A percentile compares a stretch with the other conserved stretches of the same genome.
Conservation (phyloP, 2,329 filamentous ascomycete genomes). For the Alternaria sp. region DNA sequence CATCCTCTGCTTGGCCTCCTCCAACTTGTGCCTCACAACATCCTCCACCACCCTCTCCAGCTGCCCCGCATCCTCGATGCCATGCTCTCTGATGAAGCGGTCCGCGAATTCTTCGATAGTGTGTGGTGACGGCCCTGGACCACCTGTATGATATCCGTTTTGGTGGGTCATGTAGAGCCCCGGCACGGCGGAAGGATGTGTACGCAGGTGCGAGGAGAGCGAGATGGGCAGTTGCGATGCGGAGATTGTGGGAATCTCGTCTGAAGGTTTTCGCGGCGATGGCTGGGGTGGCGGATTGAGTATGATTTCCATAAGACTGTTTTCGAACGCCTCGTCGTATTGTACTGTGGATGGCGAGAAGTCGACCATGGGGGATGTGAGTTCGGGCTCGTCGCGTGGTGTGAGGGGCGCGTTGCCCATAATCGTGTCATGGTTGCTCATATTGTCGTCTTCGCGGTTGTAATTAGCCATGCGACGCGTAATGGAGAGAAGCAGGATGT, state of each 20-base stretch:
- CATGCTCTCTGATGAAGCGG: slow-evolving; percentile 48
- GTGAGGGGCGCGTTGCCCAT: slow-evolving; percentile 42
- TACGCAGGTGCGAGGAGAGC: slow-evolving; percentile 51
- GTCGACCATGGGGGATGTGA: slow-evolving; percentile 42
- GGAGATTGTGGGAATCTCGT: slow-evolving; percentile 32
- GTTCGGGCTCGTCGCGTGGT: slow-evolving; percentile 37
- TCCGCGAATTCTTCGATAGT: slow-evolving; percentile 46
- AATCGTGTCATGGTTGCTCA: slow-evolving; percentile 29
- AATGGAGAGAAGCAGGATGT: neutral
- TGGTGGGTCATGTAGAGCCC: slow-evolving; percentile 55
- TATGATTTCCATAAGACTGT: slow-evolving; percentile 50
- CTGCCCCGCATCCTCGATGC: slow-evolving; percentile 43
- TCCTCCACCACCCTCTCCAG: slow-evolving; percentile 44
- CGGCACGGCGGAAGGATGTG: slow-evolving; percentile 51
- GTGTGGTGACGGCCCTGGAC: slow-evolving; percentile 49
- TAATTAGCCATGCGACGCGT: neutral
- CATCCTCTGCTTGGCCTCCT: slow-evolving; percentile 48
- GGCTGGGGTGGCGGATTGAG: slow-evolving; percentile 40
- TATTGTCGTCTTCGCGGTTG: slow-evolving; percentile 3
- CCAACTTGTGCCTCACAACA: slow-evolving; percentile 43
- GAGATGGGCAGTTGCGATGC: slow-evolving; percentile 51
- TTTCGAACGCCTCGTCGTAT: slow-evolving; percentile 54
- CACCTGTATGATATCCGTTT: slow-evolving; percentile 57
- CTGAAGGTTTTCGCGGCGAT: slow-evolving; percentile 27
- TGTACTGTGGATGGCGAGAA: slow-evolving; percentile 53